phyloP scores from a whole-genome alignment of 1,284 basidiomycete species.

The Heterobasidion annosum region DNA sequence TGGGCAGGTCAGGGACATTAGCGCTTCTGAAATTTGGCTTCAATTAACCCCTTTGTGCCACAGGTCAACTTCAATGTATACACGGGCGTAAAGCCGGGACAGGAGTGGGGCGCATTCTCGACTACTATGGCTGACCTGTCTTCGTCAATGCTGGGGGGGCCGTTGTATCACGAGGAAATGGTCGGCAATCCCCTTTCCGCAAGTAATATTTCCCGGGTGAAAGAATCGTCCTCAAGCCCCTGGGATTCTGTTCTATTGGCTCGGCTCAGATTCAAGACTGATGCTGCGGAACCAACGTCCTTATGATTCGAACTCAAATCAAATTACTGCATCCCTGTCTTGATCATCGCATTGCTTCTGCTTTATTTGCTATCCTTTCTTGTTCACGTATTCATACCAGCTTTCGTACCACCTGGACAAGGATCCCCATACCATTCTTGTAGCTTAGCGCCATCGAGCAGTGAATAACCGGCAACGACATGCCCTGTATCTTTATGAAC shows the following conservation, averaged over 20 bases:
- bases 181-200: slow-evolving; percentile 25
- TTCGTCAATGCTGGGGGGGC: slow-evolving; percentile 24
- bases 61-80: slow-evolving; percentile 62
- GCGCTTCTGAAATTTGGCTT: background rate
- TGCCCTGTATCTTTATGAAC: too few relatives aligned
- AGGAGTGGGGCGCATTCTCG: slow-evolving; percentile 62
- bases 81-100: slow-evolving; percentile 34
- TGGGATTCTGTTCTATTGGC: slow-evolving; percentile 44
- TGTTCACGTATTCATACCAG: background rate
- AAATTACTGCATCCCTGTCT: background rate
- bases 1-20: slow-evolving; percentile 36
- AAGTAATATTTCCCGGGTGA: slow-evolving; percentile 40
- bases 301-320: slow-evolving; percentile 18
- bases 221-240: slow-evolving; percentile 8
- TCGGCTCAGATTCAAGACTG: slow-evolving; percentile 46
- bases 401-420: background rate
- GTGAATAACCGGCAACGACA: background rate
- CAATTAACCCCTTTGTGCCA: slow-evolving; percentile 6
- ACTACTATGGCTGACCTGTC: slow-evolving; percentile 39
- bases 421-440: background rate
- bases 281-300: slow-evolving; percentile 43
- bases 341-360: background rate
- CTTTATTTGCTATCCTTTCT: background rate
- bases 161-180: slow-evolving; percentile 28
- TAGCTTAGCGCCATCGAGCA: background rate